Evolutionary conservation across 1,139 yeast species (phyloP), one percentile per base, ranked within the genome.

Genomic region (Geotrichum australiense): DNA sequence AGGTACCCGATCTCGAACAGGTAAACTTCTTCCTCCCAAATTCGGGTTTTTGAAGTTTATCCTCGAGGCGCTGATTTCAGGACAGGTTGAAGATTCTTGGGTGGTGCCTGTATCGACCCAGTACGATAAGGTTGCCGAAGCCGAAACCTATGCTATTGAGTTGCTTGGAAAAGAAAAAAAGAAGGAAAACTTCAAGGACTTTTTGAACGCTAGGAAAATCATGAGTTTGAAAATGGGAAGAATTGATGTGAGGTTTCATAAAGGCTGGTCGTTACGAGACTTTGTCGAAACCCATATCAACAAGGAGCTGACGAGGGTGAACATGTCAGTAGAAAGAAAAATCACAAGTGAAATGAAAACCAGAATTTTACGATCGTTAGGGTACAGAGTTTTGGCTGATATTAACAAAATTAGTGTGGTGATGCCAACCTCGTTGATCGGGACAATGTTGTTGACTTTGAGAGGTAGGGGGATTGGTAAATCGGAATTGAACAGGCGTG

Each of bases 1-100:
- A 55, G 84, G 84, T 15, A 76, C 81, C 1, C 68, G 84, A 43
- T 77, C 83, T 2, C 68, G 84, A 50, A 79, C 78, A 44, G 84
- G 84, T 12, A 78, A 78, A 54, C 62, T 77, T 39, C 64, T 78
- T 29, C 68, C 79, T 21, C 84, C 84, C 7, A 78, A 78, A 53
- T 77, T 74, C 53, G 84, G 84, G 12, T 73, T 78, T 46, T 66
- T 78, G 50, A 78, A 77, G 58, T 70, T 71, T 44, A 63, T 72
- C 32, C 62, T 70, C 37, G 78, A 72, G 46, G 58, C 72, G 10
- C 63, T 72, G 33, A 68, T 73, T 43, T 58, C 68, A 16, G 65
- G 70, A 8, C 57, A 63, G 7, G 70, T 69, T 10, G 63, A 66
- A n/a, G 76, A 73, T 48, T 50, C 63, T 11, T 60, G 69, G 59